Conservation (phyloP, 2,329 filamentous ascomycete species). For the Botrytis byssoidea region DNA sequence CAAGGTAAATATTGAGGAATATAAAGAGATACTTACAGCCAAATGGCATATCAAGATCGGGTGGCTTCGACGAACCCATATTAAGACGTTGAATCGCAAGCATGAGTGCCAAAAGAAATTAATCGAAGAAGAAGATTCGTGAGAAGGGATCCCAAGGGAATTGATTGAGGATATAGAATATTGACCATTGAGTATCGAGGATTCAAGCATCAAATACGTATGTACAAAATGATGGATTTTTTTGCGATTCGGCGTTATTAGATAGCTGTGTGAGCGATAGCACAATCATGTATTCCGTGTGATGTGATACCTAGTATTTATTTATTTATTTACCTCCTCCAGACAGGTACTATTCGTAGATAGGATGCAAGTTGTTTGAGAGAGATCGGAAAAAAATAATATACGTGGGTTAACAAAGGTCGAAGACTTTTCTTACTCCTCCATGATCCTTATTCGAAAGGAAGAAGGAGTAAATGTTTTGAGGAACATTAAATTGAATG, state of each 20-base stretch:
- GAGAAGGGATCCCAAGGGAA: neutral
- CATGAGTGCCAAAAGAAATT: constrained; percentile 43
- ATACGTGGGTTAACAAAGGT: neutral
- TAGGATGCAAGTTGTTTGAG: neutral
- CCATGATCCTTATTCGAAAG: neutral
- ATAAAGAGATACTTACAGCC: constrained; percentile 56
- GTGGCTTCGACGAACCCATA: constrained; percentile 59
- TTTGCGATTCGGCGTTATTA: neutral
- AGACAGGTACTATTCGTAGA: neutral
- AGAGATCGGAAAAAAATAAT: neutral
- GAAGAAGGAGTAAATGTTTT: neutral
- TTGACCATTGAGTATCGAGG: neutral
- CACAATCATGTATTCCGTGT: neutral
- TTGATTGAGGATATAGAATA: neutral
- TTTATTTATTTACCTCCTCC: neutral
- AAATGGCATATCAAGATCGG: constrained; percentile 59
- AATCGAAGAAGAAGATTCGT: neutral
- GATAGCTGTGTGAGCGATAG: constrained; percentile 4
- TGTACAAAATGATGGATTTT: neutral
- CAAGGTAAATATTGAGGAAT: neutral
- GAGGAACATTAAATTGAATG: neutral
- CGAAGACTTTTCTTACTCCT: neutral
- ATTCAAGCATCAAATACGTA: neutral
- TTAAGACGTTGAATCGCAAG: constrained; percentile 54
- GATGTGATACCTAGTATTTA: neutral